phyloP scores from a whole-genome alignment of 176 grass and related monocot genomes.

The Oryza rufipogon region DNA sequence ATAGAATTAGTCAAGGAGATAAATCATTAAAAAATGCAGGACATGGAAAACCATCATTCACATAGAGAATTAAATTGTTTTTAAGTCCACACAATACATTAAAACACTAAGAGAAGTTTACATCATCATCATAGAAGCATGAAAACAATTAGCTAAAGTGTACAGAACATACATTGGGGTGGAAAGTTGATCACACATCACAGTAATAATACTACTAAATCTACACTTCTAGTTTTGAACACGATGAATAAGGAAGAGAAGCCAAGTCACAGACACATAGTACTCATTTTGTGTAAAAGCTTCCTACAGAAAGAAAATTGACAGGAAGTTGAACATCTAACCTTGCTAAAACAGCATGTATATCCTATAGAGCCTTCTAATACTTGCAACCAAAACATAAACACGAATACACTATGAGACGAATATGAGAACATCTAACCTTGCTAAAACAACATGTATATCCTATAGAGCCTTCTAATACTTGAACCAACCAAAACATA shows the following conservation, averaged over 20 bases:
- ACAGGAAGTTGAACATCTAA: slow-evolving; percentile 1
- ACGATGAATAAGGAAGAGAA: neutral
- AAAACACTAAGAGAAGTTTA: neutral
- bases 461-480: neutral
- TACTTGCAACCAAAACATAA: neutral
- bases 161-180: neutral
- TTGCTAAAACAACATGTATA: neutral
- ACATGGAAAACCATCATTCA: slow-evolving; percentile 18
- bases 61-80: slow-evolving; percentile 28
- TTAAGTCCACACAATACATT: neutral
- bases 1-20: slow-evolving; percentile 11
- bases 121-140: slow-evolving; percentile 12
- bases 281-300: neutral
- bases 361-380: no score
- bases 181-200: neutral
- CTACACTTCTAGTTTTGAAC: neutral
- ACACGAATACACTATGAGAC: neutral
- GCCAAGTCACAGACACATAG: neutral
- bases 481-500: neutral
- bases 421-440: neutral
- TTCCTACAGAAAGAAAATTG: slow-evolving; percentile 12
- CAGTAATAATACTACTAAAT: neutral
- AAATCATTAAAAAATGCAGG: slow-evolving; percentile 33
- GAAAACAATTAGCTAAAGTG: slow-evolving; percentile 18
- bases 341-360: neutral